A percentile compares a stretch with the other conserved stretches of the same genome.
Conservation (phyloP, 2,329 filamentous ascomycete species). For the Aureobasidium uvarum region DNA sequence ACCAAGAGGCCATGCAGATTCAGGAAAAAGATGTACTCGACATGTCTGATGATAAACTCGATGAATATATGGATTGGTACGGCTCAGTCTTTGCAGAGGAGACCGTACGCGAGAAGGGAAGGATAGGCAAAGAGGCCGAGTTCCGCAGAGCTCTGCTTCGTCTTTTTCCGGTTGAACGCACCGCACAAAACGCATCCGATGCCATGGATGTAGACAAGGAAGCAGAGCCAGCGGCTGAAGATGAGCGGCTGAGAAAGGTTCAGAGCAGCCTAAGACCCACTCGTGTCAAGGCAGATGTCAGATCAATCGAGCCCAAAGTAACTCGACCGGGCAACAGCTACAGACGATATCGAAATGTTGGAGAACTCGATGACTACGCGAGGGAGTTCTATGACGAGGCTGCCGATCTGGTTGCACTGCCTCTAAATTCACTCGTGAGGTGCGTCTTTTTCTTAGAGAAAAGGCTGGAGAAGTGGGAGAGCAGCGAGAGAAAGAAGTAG, state of each 20-base stretch:
- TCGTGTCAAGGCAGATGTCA: conserved; percentile 41
- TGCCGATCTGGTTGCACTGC: conserved; percentile 52
- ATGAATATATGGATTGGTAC: conserved; percentile 79
- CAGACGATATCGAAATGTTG: conserved; percentile 48
- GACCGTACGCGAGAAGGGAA: conserved; percentile 39
- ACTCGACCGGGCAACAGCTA: conserved; percentile 54
- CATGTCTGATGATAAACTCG: conserved; percentile 62
- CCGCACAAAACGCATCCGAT: background rate
- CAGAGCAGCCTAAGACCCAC: conserved; percentile 45
- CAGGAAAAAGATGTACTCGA: conserved; percentile 61
- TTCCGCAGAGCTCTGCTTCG: conserved; percentile 44
- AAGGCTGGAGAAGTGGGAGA: conserved; percentile 43
- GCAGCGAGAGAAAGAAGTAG: conserved; percentile 35
- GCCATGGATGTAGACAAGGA: conserved; percentile 3
- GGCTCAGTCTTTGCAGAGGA: conserved; percentile 62
- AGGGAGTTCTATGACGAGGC: conserved; percentile 53
- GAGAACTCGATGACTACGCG: conserved; percentile 47
- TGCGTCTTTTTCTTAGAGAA: conserved; percentile 53
- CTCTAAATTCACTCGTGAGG: conserved; percentile 50
- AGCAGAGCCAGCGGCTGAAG: background rate
- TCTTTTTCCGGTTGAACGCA: conserved; percentile 42
- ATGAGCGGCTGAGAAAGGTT: conserved; percentile 44
- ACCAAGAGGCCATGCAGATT: conserved; percentile 52
- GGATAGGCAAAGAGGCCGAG: conserved; percentile 39
- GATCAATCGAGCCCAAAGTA: conserved; percentile 34